Percentiles rank a stretch among this genome's conserved stretches.
Evolutionary conservation across 116 monocot species (phyloP).

Genomic region (Iris pallida): DNA sequence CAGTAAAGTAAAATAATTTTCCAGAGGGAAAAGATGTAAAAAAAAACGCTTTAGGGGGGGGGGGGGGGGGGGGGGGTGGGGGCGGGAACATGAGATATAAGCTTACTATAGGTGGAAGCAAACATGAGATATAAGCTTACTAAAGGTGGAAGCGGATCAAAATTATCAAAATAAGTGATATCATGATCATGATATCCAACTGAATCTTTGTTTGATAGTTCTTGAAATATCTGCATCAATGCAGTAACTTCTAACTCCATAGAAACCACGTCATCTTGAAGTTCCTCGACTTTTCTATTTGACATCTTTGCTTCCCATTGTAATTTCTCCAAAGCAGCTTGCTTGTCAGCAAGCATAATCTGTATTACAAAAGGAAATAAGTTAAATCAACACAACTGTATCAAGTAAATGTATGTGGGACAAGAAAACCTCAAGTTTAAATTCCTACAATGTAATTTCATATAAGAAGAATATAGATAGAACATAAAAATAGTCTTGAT

Average conservation of each 20-base stretch:
- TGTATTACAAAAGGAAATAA: slow-evolving; percentile 22
- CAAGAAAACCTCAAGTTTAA: not conserved
- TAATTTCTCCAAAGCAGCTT: slow-evolving; percentile 76
- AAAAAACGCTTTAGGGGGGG: not conserved
- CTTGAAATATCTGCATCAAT: slow-evolving; percentile 54
- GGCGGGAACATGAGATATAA: not conserved
- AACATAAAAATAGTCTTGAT: too few relatives aligned
- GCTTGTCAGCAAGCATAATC: slow-evolving; percentile 92
- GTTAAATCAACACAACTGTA: not conserved
- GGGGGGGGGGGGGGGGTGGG: too few relatives aligned
- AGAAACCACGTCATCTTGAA: slow-evolving; percentile 47
- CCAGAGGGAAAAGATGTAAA: not conserved
- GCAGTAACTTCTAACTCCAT: slow-evolving; percentile 58
- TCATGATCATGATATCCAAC: slow-evolving; percentile 23
- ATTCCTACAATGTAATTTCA: not conserved
- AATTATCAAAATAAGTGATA: slow-evolving; percentile 22
- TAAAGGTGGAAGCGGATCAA: slow-evolving; percentile 37
- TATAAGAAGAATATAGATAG: not conserved
- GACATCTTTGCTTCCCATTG: slow-evolving; percentile 70
- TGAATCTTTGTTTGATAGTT: slow-evolving; percentile 43
- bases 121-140: slow-evolving; percentile 39
- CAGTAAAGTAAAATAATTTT: not conserved
- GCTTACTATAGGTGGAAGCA: slow-evolving; percentile 33
- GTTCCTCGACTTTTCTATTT: slow-evolving; percentile 61
- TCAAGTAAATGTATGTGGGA: not conserved